A percentile compares a stretch with the other conserved stretches of the same genome.
These are phyloP conservation scores for Fusarium vanettenii DNA, from an alignment of 2,329 filamentous ascomycete genomes.

Conservation along the genomic window DNA sequence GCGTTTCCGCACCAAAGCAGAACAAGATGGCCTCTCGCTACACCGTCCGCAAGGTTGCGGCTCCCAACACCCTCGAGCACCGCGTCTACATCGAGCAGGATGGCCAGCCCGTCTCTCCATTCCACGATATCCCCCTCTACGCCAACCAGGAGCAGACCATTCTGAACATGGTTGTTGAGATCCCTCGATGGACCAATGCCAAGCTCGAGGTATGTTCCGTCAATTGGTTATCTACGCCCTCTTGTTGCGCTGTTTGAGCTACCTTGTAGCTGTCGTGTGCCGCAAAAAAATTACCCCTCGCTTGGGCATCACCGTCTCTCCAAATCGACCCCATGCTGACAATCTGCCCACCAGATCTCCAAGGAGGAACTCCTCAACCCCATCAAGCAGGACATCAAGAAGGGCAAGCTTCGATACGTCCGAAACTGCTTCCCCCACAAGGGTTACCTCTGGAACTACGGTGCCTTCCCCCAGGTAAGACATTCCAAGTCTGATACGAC, in stretches of 20 bases:
- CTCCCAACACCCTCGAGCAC: slow-evolving; percentile 94
- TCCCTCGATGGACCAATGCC: slow-evolving; percentile 99
- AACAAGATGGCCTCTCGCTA: slow-evolving; percentile 72
- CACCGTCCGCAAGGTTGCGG: slow-evolving; percentile 85
- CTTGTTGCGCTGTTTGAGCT: neutral
- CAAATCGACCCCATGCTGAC: slow-evolving; percentile 36
- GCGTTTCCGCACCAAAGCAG: slow-evolving; percentile 26
- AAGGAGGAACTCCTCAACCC: slow-evolving; percentile 99
- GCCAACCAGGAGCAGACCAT: slow-evolving; percentile 96
- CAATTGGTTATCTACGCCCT: neutral
- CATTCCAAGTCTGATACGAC: slow-evolving; percentile 7
- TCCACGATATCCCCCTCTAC: slow-evolving; percentile 98
- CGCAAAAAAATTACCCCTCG: slow-evolving; percentile 16
- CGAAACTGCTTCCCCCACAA: slow-evolving; percentile 99
- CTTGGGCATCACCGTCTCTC: slow-evolving; percentile 19
- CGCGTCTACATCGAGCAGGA: slow-evolving; percentile 98
- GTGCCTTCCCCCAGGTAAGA: slow-evolving; percentile 94
- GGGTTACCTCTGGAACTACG: slow-evolving; percentile 99
- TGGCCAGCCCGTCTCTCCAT: slow-evolving; percentile 91
- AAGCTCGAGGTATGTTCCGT: slow-evolving; percentile 87
- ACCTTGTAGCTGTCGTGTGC: slow-evolving; percentile 28
- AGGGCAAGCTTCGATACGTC: slow-evolving; percentile 99
- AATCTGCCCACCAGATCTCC: slow-evolving; percentile 78
- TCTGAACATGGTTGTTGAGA: slow-evolving; percentile 99
- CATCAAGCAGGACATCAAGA: slow-evolving; percentile 99